Evolutionary conservation across 208 protist species (phyloP).

Genomic region (Acanthamoeba culbertsoni): DNA sequence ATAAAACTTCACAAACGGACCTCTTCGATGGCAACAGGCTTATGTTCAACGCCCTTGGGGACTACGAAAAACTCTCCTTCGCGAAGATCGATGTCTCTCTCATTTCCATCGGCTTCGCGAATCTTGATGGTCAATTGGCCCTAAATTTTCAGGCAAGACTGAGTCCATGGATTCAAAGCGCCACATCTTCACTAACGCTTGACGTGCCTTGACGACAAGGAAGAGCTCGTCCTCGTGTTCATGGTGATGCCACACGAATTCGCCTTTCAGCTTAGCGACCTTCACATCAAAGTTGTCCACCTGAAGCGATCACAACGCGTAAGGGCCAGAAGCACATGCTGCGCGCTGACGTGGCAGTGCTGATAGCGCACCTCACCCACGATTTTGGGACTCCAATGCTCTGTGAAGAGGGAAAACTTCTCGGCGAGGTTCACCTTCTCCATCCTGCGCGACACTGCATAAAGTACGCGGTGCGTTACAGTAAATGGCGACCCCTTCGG

Average conservation of each 20-base stretch:
- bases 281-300: constrained; percentile 21
- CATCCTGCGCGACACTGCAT: too few relatives aligned
- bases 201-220: constrained; percentile 2
- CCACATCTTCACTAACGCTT: neutral
- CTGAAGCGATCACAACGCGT: neutral
- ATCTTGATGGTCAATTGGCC: neutral
- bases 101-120: neutral
- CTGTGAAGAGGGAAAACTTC: neutral
- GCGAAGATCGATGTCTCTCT: neutral
- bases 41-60: constrained; percentile 5
- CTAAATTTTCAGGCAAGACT: neutral
- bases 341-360: too few relatives aligned
- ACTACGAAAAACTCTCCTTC: neutral
- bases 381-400: constrained; percentile 31
- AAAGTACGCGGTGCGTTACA: neutral
- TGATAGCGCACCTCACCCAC: neutral
- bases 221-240: constrained; percentile 47
- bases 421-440: constrained; percentile 13
- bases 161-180: neutral
- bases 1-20: neutral
- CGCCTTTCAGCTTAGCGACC: constrained; percentile 46
- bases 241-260: constrained; percentile 43
- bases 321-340: neutral
- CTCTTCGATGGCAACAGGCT: neutral
- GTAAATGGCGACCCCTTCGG: neutral